Conservation (phyloP, 306 rosid species). For the Betula pendula region DNA sequence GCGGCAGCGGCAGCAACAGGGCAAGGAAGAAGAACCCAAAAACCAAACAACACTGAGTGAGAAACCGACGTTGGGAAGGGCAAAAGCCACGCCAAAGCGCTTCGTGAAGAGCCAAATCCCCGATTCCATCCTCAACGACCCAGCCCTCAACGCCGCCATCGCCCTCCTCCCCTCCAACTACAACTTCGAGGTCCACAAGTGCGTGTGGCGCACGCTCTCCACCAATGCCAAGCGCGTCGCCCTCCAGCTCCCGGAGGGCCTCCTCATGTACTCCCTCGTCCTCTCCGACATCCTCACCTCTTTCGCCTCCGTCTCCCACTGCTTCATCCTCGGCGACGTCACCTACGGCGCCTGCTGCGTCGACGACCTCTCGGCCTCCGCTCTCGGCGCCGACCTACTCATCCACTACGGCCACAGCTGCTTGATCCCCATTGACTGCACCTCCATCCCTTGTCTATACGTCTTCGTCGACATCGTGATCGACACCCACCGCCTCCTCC, state of each 20-base stretch:
- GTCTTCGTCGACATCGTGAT: slow-evolving; percentile 85
- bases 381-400: slow-evolving; percentile 46
- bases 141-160: slow-evolving; percentile 48
- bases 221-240: slow-evolving; percentile 43
- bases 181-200: slow-evolving; percentile 57
- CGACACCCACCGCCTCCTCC: slow-evolving; percentile 52
- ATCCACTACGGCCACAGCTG: slow-evolving; percentile 69
- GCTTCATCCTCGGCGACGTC: slow-evolving; percentile 53
- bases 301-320: slow-evolving; percentile 43
- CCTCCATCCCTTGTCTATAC: slow-evolving; percentile 82
- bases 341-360: slow-evolving; percentile 59
- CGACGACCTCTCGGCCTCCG: slow-evolving; percentile 55
- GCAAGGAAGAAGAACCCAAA: neutral
- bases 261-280: slow-evolving; percentile 58
- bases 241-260: slow-evolving; percentile 61
- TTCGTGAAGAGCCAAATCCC: slow-evolving; percentile 55
- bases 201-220: slow-evolving; percentile 59
- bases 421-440: slow-evolving; percentile 78
- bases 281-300: slow-evolving; percentile 54
- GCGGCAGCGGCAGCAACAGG: neutral
- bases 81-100: slow-evolving; percentile 40
- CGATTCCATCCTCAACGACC: slow-evolving; percentile 44
- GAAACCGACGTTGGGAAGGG: neutral
- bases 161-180: slow-evolving; percentile 51
- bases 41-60: neutral